Conservation (phyloP, 495 filamentous ascomycete species). For the Lophium mytilinum region DNA sequence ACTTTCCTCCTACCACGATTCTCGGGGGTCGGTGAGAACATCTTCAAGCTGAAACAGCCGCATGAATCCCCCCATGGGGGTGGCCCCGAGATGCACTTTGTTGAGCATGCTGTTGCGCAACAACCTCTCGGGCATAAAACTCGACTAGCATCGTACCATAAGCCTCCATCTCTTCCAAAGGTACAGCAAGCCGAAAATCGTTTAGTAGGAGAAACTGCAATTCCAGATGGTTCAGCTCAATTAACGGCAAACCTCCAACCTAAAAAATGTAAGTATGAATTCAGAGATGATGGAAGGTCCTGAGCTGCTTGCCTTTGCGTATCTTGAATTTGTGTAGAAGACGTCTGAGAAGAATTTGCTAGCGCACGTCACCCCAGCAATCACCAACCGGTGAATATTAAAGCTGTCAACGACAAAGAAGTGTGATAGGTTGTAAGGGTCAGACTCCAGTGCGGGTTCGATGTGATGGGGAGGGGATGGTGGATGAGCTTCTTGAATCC, state of each 20-base stretch:
- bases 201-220: conserved; percentile 95
- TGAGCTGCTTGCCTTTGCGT: conserved; percentile 73
- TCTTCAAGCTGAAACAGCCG: background rate
- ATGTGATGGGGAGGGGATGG: conserved; percentile 19
- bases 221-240: conserved; percentile 93
- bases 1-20: too few relatives aligned
- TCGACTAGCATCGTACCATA: conserved; percentile 99
- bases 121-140: conserved; percentile 90
- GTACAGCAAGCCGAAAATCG: conserved; percentile 89
- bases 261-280: conserved; percentile 32
- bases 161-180: conserved; percentile 90
- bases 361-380: conserved; percentile 94
- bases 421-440: conserved; percentile 57
- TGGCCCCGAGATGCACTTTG: background rate
- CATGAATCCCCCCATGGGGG: background rate
- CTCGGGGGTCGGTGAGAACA: background rate
- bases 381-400: conserved; percentile 96
- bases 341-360: conserved; percentile 99
- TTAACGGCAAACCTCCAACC: conserved; percentile 95
- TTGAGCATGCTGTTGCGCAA: conserved; percentile 49
- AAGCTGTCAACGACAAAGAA: conserved; percentile 99
- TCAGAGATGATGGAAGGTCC: background rate
- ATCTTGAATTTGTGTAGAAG: conserved; percentile 98
- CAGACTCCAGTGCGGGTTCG: conserved; percentile 31
- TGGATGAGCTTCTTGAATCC: conserved; percentile 21